phyloP scores from a whole-genome alignment of 169 alveolate species.

The Plasmodium billcollinsi region DNA sequence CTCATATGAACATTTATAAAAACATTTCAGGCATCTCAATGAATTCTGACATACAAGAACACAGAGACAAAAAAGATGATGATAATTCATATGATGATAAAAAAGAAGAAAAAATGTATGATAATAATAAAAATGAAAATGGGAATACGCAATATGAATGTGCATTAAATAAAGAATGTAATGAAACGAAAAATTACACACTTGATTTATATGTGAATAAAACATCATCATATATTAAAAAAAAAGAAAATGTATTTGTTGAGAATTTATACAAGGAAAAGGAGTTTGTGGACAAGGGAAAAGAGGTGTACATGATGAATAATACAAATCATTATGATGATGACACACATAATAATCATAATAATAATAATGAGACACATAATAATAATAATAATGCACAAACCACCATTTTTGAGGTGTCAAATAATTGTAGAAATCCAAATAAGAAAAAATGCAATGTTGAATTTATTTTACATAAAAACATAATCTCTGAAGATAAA shows the following conservation, averaged over 20 bases:
- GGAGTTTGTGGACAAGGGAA: too few species aligned
- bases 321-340: neutral
- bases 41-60: neutral
- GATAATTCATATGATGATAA: neutral
- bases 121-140: too few species aligned
- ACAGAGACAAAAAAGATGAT: neutral
- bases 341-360: neutral
- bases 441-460: neutral
- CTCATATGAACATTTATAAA: constrained; percentile 12
- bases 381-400: neutral
- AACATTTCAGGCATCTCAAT: neutral
- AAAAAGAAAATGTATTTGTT: too few species aligned
- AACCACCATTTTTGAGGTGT: neutral
- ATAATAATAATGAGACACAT: neutral
- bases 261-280: too few species aligned
- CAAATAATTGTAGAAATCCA: too few species aligned
- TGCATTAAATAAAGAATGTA: too few species aligned
- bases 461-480: neutral
- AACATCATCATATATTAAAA: too few species aligned
- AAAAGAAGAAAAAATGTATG: neutral
- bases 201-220: too few species aligned
- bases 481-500: neutral
- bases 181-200: too few species aligned
- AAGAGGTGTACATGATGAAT: neutral
- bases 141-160: too few species aligned